These are phyloP conservation scores for Paraleonurus japonicus DNA, from an alignment of 257 asterid genomes.

Conservation along the genomic window DNA sequence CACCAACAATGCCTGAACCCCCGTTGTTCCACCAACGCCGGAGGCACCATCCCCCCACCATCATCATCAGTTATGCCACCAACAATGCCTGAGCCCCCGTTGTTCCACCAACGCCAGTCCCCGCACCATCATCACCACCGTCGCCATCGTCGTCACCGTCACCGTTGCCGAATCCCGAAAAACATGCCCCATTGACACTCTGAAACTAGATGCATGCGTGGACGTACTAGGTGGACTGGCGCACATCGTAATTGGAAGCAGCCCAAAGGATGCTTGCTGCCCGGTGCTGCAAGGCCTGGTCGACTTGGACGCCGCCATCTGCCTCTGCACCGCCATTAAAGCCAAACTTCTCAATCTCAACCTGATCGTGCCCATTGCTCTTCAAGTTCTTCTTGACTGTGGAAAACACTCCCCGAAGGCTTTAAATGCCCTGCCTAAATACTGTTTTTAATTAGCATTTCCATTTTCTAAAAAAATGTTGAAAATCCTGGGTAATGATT, in stretches of 20 bases:
- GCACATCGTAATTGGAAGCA: slow-evolving; percentile 54
- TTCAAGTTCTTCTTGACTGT: slow-evolving; percentile 58
- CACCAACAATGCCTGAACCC: too few relatives aligned
- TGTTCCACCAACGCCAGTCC: too few relatives aligned
- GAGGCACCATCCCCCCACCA: too few relatives aligned
- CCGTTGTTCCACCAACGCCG: too few relatives aligned
- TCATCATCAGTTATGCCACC: too few relatives aligned
- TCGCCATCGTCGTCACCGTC: too few relatives aligned
- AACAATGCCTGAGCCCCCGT: too few relatives aligned
- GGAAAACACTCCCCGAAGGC: slow-evolving; percentile 68
- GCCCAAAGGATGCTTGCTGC: slow-evolving; percentile 48
- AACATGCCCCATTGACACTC: slow-evolving; percentile 57
- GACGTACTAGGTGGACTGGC: slow-evolving; percentile 50
- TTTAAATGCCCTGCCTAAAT: slow-evolving; percentile 55
- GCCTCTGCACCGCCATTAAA: slow-evolving; percentile 71
- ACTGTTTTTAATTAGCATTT: too few relatives aligned
- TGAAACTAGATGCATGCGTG: slow-evolving; percentile 47
- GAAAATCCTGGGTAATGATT: too few relatives aligned
- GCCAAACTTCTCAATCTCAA: slow-evolving; percentile 58
- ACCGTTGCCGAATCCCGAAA: slow-evolving; percentile 20
- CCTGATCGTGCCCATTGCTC: slow-evolving; percentile 58
- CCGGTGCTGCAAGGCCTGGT: slow-evolving; percentile 43
- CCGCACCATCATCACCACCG: too few relatives aligned
- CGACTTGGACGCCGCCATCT: slow-evolving; percentile 55
- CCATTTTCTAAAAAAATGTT: too few relatives aligned